phyloP scores from a whole-genome alignment of 805 yeast genomes.

The Barnettozyma botsteinii region DNA sequence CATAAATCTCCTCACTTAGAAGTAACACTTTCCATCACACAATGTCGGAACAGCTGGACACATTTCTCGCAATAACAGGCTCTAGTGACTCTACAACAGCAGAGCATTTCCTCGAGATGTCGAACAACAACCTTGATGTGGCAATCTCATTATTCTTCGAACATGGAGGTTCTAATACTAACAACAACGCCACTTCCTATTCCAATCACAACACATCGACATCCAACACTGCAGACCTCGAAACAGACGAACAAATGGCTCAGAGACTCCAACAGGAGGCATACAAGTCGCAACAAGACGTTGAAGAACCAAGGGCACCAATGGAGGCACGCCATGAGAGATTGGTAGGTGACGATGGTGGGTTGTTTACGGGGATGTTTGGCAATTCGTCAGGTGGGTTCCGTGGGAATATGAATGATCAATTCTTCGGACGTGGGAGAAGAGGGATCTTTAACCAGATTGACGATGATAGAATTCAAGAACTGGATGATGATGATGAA shows the following conservation, averaged over 20 bases:
- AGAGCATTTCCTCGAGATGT: slow-evolving; percentile 67
- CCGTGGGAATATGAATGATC: slow-evolving; percentile 4
- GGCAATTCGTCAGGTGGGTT: not conserved
- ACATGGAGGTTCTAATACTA: slow-evolving; percentile 34
- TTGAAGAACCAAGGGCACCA: slow-evolving; percentile 58
- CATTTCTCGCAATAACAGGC: slow-evolving; percentile 82
- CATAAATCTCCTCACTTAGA: too few relatives aligned
- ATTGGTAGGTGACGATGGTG: slow-evolving; percentile 49
- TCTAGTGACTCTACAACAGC: slow-evolving; percentile 64
- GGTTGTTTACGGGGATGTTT: slow-evolving; percentile 12
- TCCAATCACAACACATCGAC: not conserved
- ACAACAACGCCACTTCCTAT: slow-evolving; percentile 4
- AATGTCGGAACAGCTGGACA: slow-evolving; percentile 49
- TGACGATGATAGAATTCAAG: slow-evolving; percentile 24
- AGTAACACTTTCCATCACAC: too few relatives aligned
- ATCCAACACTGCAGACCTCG: slow-evolving; percentile 18
- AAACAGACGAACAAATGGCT: slow-evolving; percentile 51
- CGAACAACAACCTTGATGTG: slow-evolving; percentile 70
- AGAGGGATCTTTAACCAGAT: slow-evolving; percentile 19
- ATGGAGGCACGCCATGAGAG: slow-evolving; percentile 77
- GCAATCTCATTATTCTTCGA: slow-evolving; percentile 86
- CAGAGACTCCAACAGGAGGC: slow-evolving; percentile 59
- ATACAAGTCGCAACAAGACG: slow-evolving; percentile 26
- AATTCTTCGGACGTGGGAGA: slow-evolving; percentile 30
- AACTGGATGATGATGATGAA: slow-evolving; percentile 28